These are phyloP conservation scores for Aureoboletus auriporus DNA, from an alignment of 768 basidiomycete genomes.

Conservation along the genomic window DNA sequence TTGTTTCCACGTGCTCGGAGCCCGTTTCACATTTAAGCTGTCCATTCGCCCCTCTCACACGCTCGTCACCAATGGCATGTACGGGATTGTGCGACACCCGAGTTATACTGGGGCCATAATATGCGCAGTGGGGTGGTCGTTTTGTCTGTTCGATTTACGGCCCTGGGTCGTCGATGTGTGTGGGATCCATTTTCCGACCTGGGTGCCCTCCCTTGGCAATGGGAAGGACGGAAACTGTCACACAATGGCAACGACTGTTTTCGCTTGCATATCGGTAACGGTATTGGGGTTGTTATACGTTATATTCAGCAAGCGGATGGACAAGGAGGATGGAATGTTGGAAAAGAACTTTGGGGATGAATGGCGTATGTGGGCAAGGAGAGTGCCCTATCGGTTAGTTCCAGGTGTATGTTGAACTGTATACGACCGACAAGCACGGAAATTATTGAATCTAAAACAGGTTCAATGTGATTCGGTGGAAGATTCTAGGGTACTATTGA, in stretches of 20 bases:
- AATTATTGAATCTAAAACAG: too few species aligned
- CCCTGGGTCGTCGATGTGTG: neutral
- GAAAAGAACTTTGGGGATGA: conserved; percentile 14
- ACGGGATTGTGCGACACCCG: conserved; percentile 30
- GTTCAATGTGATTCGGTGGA: too few species aligned
- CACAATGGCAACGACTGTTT: neutral
- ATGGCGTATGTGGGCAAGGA: conserved; percentile 12
- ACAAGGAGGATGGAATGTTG: conserved; percentile 17
- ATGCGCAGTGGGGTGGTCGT: neutral
- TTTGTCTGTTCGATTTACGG: conserved; percentile 4
- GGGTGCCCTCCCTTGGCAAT: neutral
- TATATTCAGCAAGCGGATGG: conserved; percentile 9
- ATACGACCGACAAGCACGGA: too few species aligned
- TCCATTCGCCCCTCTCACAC: conserved; percentile 14
- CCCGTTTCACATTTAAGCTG: conserved; percentile 24
- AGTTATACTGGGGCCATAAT: conserved; percentile 16
- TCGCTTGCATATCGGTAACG: neutral
- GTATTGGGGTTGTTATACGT: neutral
- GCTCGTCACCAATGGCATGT: conserved; percentile 26
- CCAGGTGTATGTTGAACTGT: conserved; percentile 8
- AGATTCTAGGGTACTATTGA: too few species aligned
- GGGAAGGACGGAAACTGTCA: neutral
- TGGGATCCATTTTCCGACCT: neutral
- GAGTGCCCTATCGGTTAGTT: conserved; percentile 12
- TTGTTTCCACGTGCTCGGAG: conserved; percentile 21